Percentiles rank a stretch among this genome's conserved stretches.
These are phyloP conservation scores for Nelumbo lutea DNA, from an alignment of 164 flowering plant species.

Conservation along the genomic window DNA sequence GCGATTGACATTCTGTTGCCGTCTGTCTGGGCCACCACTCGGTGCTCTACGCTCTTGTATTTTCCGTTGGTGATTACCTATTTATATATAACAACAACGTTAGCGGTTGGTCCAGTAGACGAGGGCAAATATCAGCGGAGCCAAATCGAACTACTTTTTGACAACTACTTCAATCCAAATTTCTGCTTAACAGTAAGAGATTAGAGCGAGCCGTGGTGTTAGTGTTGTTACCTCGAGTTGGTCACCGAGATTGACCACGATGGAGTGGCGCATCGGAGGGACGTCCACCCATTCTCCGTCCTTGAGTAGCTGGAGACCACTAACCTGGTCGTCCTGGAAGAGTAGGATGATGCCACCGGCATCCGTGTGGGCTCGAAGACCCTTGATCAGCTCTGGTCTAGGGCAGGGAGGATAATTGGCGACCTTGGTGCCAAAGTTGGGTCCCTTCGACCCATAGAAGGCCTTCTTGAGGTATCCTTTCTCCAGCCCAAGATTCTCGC, in stretches of 20 bases:
- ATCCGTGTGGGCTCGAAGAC: slow-evolving; percentile 90
- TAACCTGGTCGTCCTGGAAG: slow-evolving; percentile 81
- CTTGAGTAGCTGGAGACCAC: slow-evolving; percentile 91
- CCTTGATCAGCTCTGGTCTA: slow-evolving; percentile 77
- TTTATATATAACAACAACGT: too few species aligned
- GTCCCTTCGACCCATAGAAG: slow-evolving; percentile 68
- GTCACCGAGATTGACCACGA: slow-evolving; percentile 87
- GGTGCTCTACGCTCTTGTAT: slow-evolving; percentile 86
- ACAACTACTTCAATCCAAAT: background rate
- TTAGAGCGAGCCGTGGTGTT: too few species aligned
- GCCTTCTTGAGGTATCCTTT: slow-evolving; percentile 78
- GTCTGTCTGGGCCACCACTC: slow-evolving; percentile 73
- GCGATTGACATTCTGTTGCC: slow-evolving; percentile 88
- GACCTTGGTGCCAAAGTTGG: slow-evolving; percentile 86
- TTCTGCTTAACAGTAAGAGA: too few species aligned
- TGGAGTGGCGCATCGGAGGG: slow-evolving; percentile 89
- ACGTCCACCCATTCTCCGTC: slow-evolving; percentile 90
- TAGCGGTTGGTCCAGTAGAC: too few species aligned
- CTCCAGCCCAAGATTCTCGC: slow-evolving; percentile 87
- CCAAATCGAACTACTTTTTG: too few species aligned
- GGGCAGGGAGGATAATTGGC: slow-evolving; percentile 95
- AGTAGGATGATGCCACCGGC: slow-evolving; percentile 89
- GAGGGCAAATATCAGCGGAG: too few species aligned
- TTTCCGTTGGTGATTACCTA: slow-evolving; percentile 91
- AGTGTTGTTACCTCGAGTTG: slow-evolving; percentile 66